A percentile compares a stretch with the other conserved stretches of the same genome.
Conservation (phyloP, 2,329 filamentous ascomycete species). For the Fusarium sp. region DNA sequence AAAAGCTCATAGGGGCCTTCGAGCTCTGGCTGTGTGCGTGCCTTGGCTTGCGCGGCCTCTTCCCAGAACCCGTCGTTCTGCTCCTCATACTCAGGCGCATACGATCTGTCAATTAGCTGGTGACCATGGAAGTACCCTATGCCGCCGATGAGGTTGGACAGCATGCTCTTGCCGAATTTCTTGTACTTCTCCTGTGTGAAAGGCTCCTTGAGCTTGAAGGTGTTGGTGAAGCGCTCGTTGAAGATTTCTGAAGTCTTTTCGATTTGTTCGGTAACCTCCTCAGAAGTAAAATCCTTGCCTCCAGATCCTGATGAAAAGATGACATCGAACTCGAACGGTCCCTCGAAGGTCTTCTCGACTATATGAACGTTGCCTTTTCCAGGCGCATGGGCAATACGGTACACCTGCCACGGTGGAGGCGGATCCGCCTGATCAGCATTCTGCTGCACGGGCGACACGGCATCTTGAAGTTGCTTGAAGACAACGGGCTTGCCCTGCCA, state of each 20-base stretch:
- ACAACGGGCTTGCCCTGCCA: slow-evolving; percentile 83
- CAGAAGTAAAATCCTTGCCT: slow-evolving; percentile 61
- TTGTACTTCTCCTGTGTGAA: slow-evolving; percentile 79
- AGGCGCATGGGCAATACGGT: slow-evolving; percentile 77
- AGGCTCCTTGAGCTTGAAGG: slow-evolving; percentile 74
- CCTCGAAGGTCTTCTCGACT: slow-evolving; percentile 90
- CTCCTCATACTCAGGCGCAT: slow-evolving; percentile 93
- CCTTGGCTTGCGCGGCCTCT: slow-evolving; percentile 82
- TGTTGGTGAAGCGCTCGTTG: slow-evolving; percentile 74
- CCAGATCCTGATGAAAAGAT: slow-evolving; percentile 85
- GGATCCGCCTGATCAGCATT: slow-evolving; percentile 68
- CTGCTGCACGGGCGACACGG: slow-evolving; percentile 60
- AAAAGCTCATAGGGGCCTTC: slow-evolving; percentile 91
- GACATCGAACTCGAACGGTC: slow-evolving; percentile 91
- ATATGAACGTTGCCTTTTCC: slow-evolving; percentile 83
- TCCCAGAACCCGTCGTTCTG: slow-evolving; percentile 97
- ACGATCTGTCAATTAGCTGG: slow-evolving; percentile 87
- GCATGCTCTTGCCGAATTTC: slow-evolving; percentile 85
- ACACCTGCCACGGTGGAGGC: slow-evolving; percentile 85
- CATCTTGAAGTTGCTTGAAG: slow-evolving; percentile 62
- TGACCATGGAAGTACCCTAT: slow-evolving; percentile 96
- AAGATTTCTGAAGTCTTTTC: slow-evolving; percentile 73
- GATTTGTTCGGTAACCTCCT: slow-evolving; percentile 77
- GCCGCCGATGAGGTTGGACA: slow-evolving; percentile 93
- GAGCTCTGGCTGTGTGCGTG: slow-evolving; percentile 70